phyloP scores from a whole-genome alignment of 1,139 yeast species.

The Zygotorulaspora mrakii region DNA sequence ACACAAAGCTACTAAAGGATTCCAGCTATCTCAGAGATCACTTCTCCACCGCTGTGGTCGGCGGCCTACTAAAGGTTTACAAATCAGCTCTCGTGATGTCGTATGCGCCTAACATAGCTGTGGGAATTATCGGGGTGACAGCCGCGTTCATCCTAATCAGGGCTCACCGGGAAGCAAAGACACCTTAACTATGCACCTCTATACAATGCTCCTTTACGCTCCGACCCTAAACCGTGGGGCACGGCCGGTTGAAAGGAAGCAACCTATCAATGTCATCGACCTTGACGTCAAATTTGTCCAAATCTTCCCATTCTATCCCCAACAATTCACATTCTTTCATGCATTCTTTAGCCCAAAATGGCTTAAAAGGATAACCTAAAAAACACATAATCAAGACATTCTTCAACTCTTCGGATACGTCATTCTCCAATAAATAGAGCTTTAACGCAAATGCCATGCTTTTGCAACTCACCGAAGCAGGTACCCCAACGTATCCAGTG shows the following conservation, averaged over 20 bases:
- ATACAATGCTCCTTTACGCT: too few relatives aligned
- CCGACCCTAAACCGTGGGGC: too few relatives aligned
- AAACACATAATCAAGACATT: constrained; percentile 31
- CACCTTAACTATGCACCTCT: too few relatives aligned
- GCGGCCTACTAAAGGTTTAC: constrained; percentile 29
- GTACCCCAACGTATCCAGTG: constrained; percentile 49
- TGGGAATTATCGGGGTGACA: constrained; percentile 23
- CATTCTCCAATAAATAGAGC: constrained; percentile 19
- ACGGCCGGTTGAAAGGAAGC: too few relatives aligned
- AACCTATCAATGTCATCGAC: constrained; percentile 19
- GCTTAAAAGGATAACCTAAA: constrained; percentile 25
- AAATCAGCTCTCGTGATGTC: constrained; percentile 29
- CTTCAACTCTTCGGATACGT: constrained; percentile 24
- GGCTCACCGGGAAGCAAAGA: not conserved
- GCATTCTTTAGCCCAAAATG: constrained; percentile 23
- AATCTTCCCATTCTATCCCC: constrained; percentile 19
- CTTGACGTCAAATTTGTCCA: constrained; percentile 21
- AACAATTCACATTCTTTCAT: constrained; percentile 21
- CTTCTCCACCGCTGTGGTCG: constrained; percentile 29
- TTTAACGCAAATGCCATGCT: constrained; percentile 34
- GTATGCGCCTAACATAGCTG: constrained; percentile 28
- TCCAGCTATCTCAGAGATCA: constrained; percentile 37
- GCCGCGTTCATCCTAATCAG: constrained; percentile 17
- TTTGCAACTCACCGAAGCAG: constrained; percentile 36
- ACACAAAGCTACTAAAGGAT: constrained; percentile 35